phyloP scores from a whole-genome alignment of 169 alveolate genomes.

The Cryptosporidium bovis region DNA sequence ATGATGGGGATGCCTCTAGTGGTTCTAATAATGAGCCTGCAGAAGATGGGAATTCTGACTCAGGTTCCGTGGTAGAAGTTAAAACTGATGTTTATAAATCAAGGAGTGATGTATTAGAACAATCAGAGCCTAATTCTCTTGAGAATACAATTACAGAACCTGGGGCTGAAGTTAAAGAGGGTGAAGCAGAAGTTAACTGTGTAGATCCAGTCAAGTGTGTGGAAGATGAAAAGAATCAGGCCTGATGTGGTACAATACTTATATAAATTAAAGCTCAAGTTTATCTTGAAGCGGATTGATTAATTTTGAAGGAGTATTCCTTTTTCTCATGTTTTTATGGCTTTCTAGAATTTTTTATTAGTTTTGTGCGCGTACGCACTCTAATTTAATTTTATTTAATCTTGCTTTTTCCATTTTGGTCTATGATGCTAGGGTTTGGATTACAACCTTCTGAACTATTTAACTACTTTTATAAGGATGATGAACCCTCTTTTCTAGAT shows the following conservation, averaged over 20 bases:
- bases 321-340: too few relatives aligned
- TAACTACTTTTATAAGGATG: conserved; percentile 19
- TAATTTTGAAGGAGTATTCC: too few relatives aligned
- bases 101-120: too few relatives aligned
- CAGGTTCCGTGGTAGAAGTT: too few relatives aligned
- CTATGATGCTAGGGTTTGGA: background rate
- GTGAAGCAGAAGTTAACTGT: background rate
- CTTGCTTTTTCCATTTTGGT: background rate
- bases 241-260: too few relatives aligned
- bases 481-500: background rate
- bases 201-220: background rate
- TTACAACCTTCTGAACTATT: conserved; percentile 14
- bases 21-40: too few relatives aligned
- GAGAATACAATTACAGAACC: background rate
- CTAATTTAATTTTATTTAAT: background rate
- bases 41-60: too few relatives aligned
- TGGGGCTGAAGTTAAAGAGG: background rate
- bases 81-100: too few relatives aligned
- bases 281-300: too few relatives aligned
- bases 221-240: background rate
- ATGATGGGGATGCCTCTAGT: too few relatives aligned
- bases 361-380: conserved; percentile 25
- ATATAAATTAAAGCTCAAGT: too few relatives aligned
- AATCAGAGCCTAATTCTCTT: too few relatives aligned
- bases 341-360: background rate